A percentile compares a stretch with the other conserved stretches of the same genome.
Conservation (phyloP, 2,329 filamentous ascomycete genomes). For the Cytospora leucostoma region DNA sequence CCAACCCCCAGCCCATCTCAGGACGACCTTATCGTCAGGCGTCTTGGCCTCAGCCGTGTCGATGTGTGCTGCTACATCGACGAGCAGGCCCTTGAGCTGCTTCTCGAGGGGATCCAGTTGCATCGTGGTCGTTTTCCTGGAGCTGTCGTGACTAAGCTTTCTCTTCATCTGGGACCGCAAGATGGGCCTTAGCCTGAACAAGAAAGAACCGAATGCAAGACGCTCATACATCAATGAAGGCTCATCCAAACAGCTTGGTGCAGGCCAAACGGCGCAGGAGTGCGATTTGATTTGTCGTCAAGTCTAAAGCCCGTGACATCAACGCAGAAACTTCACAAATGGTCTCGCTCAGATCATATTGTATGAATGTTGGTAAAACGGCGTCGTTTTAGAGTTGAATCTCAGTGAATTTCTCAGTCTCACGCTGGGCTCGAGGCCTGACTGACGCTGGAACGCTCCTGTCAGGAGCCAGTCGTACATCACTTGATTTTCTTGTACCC, state of each 20-base stretch:
- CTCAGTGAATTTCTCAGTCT: no score
- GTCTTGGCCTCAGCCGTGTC: slow-evolving; percentile 43
- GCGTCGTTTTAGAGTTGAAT: no score
- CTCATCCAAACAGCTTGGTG: background rate
- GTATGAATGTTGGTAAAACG: no score
- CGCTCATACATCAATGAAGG: slow-evolving; percentile 18
- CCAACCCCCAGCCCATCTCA: slow-evolving; percentile 86
- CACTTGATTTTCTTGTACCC: no score
- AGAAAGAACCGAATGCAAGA: background rate
- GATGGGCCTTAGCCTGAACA: background rate
- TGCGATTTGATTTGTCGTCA: background rate
- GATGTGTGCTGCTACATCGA: slow-evolving; percentile 78
- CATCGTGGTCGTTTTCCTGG: slow-evolving; percentile 36
- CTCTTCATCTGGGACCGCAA: slow-evolving; percentile 27
- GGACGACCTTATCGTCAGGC: slow-evolving; percentile 53
- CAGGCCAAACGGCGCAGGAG: background rate
- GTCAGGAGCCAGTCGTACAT: no score
- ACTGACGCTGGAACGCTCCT: no score
- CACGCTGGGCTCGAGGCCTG: no score
- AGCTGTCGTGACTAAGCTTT: slow-evolving; percentile 21
- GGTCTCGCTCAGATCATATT: no score
- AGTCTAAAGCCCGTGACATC: background rate
- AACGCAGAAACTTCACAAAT: background rate
- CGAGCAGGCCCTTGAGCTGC: slow-evolving; percentile 71
- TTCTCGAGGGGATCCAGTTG: slow-evolving; percentile 69